These are phyloP conservation scores for Globisporangium nunn DNA, from an alignment of 352 stramenopile species.

Conservation along the genomic window DNA sequence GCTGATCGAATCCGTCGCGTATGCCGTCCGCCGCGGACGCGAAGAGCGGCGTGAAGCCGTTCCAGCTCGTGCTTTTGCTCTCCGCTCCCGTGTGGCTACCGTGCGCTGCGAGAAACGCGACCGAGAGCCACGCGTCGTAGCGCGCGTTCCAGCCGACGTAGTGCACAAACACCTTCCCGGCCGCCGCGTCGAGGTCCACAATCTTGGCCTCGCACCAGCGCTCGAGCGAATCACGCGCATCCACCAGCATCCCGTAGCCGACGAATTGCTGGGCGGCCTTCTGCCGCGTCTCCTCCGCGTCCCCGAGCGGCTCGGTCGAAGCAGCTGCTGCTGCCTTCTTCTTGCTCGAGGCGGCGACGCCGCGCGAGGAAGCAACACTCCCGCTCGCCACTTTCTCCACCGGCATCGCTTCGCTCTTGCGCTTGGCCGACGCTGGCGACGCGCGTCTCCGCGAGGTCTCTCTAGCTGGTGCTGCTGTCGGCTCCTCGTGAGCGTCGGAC, in stretches of 20 bases:
- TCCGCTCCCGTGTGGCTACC: slow-evolving; percentile 32
- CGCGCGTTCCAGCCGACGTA: slow-evolving; percentile 76
- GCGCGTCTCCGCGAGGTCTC: not conserved
- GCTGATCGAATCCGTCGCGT: no score
- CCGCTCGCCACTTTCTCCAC: slow-evolving; percentile 1
- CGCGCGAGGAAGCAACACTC: slow-evolving; percentile 13
- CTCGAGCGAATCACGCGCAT: slow-evolving; percentile 45
- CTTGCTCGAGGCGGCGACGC: slow-evolving; percentile 5
- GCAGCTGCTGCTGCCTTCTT: slow-evolving; percentile 4
- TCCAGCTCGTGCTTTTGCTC: slow-evolving; percentile 40
- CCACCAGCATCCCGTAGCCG: slow-evolving; percentile 44
- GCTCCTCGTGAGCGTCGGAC: not conserved
- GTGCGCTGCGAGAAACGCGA: slow-evolving; percentile 40
- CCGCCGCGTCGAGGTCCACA: slow-evolving; percentile 29
- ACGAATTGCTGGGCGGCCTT: slow-evolving; percentile 8
- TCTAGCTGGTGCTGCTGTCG: not conserved
- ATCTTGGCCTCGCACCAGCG: slow-evolving; percentile 62
- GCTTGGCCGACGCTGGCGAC: not conserved
- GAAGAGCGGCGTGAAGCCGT: slow-evolving; percentile 43
- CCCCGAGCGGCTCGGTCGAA: slow-evolving; percentile 1
- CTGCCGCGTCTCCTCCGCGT: slow-evolving; percentile 9
- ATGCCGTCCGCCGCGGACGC: not conserved
- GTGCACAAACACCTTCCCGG: slow-evolving; percentile 44
- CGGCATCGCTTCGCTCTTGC: not conserved
- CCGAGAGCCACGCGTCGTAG: slow-evolving; percentile 54